A percentile compares a stretch with the other conserved stretches of the same genome.
Conservation (phyloP, 2,329 filamentous ascomycete species). For the Myriosclerotinia duriaeana region DNA sequence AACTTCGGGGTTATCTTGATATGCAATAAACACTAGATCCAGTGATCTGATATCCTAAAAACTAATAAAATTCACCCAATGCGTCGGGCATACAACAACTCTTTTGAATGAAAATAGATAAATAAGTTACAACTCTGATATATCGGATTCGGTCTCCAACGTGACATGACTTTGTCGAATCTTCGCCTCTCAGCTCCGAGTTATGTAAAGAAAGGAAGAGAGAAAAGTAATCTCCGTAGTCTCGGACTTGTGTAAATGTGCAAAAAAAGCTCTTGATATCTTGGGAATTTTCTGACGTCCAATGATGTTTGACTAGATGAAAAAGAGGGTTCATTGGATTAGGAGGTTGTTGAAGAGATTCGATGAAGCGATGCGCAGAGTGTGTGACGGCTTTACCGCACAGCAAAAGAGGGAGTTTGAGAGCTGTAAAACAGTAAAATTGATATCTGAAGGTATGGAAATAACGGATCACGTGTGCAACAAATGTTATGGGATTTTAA, state of each 20-base stretch:
- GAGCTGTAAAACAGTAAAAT: background rate
- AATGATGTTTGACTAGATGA: background rate
- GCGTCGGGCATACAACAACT: background rate
- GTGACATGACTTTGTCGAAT: background rate
- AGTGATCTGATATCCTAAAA: background rate
- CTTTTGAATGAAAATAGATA: background rate
- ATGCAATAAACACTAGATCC: background rate
- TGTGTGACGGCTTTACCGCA: background rate
- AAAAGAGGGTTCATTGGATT: background rate
- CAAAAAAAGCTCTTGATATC: background rate
- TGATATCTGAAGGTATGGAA: slow-evolving; percentile 5
- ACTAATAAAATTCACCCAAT: background rate
- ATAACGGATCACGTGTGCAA: slow-evolving; percentile 9
- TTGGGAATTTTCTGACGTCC: background rate
- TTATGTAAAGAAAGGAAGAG: background rate
- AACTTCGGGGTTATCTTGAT: background rate
- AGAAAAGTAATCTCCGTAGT: background rate
- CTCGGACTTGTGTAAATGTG: background rate
- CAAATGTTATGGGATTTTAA: background rate
- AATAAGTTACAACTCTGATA: background rate
- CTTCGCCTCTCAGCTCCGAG: background rate
- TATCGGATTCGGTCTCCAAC: background rate
- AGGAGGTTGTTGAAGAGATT: background rate
- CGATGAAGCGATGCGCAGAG: background rate
- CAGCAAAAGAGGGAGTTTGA: background rate